These are phyloP conservation scores for Candida bentonensis DNA, from an alignment of 805 yeast species.

Conservation along the genomic window DNA sequence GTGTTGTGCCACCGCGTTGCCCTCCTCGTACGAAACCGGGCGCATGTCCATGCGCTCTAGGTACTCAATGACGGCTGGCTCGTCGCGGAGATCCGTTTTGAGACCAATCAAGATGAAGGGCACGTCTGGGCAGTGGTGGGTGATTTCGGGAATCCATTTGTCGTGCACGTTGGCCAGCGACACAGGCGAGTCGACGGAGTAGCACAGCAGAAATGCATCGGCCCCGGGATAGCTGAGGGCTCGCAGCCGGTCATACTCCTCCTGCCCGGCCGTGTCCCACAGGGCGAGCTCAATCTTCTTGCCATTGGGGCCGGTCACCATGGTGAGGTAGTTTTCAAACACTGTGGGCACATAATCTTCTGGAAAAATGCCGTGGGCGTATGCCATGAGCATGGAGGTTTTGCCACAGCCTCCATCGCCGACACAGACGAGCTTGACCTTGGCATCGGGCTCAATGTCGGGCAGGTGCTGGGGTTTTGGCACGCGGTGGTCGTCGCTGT, in stretches of 20 bases:
- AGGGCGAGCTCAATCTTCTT: constrained; percentile 53
- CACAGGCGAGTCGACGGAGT: constrained; percentile 46
- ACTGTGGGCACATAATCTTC: constrained; percentile 67
- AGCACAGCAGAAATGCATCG: constrained; percentile 62
- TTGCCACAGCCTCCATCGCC: constrained; percentile 93
- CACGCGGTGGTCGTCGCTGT: too few species aligned
- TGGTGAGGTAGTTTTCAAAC: constrained; percentile 62
- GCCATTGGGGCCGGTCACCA: constrained; percentile 33
- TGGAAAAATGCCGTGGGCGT: constrained; percentile 59
- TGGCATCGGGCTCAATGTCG: constrained; percentile 19
- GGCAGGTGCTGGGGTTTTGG: neutral
- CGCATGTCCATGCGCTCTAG: constrained; percentile 15
- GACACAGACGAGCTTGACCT: constrained; percentile 57
- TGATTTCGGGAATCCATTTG: constrained; percentile 79
- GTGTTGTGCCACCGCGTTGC: constrained; percentile 38
- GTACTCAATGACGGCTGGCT: constrained; percentile 10
- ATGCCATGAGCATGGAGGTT: constrained; percentile 55
- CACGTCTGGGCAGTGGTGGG: constrained; percentile 66
- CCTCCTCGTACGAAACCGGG: constrained; percentile 25
- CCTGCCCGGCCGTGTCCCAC: constrained; percentile 91
- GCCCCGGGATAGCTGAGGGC: constrained; percentile 73
- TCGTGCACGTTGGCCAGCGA: constrained; percentile 64
- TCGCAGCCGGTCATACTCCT: constrained; percentile 67
- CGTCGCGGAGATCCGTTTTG: constrained; percentile 45
- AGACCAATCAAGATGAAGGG: constrained; percentile 76